Percentiles rank a stretch among this genome's conserved stretches.
phyloP scores from a whole-genome alignment of 2,329 filamentous ascomycete genomes.

The Metarhizium rileyi region DNA sequence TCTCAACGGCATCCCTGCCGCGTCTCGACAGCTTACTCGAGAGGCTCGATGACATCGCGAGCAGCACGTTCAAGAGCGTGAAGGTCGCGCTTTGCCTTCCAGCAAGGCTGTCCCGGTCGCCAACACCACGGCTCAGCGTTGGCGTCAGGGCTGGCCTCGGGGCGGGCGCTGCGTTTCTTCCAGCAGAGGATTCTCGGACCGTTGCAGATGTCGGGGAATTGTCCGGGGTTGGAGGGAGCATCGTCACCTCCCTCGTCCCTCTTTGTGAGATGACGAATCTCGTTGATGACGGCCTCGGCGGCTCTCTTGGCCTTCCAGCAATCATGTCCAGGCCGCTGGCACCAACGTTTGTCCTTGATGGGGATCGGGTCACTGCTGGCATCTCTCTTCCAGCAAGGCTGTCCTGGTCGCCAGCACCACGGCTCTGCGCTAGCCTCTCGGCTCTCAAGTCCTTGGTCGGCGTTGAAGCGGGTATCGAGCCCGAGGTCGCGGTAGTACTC shows the following conservation, averaged over 20 bases:
- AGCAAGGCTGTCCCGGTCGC: constrained; percentile 27
- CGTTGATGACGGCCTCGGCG: constrained; percentile 25
- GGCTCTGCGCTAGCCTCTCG: constrained; percentile 16
- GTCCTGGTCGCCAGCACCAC: constrained; percentile 26
- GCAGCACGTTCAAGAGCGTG: constrained; percentile 17
- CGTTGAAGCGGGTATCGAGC: constrained; percentile 16
- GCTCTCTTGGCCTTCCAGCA: constrained; percentile 31
- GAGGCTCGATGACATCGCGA: constrained; percentile 15
- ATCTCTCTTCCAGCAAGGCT: constrained; percentile 29
- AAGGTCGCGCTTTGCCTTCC: constrained; percentile 28
- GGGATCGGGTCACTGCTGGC: not conserved
- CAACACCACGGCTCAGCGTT: constrained; percentile 17
- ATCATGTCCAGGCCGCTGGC: not conserved
- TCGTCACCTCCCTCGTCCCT: constrained; percentile 2
- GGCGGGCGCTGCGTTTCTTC: constrained; percentile 15
- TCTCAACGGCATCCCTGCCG: not conserved
- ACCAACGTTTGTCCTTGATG: constrained; percentile 18
- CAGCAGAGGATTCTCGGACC: constrained; percentile 5
- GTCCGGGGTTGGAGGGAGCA: constrained; percentile 13
- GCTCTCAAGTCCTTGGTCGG: constrained; percentile 11
- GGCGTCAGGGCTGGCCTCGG: constrained; percentile 14
- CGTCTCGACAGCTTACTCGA: constrained; percentile 10
- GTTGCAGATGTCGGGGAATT: constrained; percentile 13
- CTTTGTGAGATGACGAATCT: constrained; percentile 11
- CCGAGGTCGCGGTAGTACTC: constrained; percentile 23